These are phyloP conservation scores for Calocybe gambosa DNA, from an alignment of 1,284 basidiomycete species.

Conservation along the genomic window DNA sequence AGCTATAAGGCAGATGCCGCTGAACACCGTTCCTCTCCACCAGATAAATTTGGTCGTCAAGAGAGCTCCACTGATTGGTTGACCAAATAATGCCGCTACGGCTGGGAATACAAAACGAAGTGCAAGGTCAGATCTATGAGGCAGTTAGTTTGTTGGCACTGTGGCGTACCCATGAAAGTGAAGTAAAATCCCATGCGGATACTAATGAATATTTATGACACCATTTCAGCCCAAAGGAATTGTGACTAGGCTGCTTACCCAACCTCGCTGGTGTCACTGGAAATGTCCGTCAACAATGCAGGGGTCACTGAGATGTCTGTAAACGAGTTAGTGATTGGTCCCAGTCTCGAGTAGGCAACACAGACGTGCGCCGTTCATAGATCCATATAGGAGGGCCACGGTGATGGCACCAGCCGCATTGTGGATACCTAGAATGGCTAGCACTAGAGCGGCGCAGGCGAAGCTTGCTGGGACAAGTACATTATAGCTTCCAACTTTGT, in stretches of 20 bases:
- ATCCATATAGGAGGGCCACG: conserved; percentile 15
- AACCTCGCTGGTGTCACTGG: conserved; percentile 12
- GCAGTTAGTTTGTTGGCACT: background rate
- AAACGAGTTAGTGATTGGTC: background rate
- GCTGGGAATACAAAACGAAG: conserved; percentile 4
- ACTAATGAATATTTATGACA: conserved; percentile 1
- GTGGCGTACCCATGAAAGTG: conserved; percentile 9
- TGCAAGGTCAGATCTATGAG: background rate
- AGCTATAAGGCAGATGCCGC: conserved; percentile 11
- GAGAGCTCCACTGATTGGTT: conserved; percentile 16
- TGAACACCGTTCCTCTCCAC: conserved; percentile 15
- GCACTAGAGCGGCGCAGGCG: conserved; percentile 12
- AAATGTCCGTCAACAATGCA: conserved; percentile 12
- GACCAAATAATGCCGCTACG: conserved; percentile 13
- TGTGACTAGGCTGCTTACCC: conserved; percentile 7
- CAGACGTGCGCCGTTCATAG: conserved; percentile 17
- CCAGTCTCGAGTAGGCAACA: background rate
- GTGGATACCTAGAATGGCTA: conserved; percentile 15
- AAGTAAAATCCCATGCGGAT: conserved; percentile 16
- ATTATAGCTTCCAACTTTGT: conserved; percentile 15
- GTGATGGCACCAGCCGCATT: conserved; percentile 12
- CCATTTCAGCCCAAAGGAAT: background rate
- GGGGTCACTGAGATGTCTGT: conserved; percentile 15
- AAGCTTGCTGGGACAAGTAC: conserved; percentile 14
- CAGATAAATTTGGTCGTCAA: conserved; percentile 12